Conservation (phyloP, 129 eudicot genomes). For the Artemisia annua region DNA sequence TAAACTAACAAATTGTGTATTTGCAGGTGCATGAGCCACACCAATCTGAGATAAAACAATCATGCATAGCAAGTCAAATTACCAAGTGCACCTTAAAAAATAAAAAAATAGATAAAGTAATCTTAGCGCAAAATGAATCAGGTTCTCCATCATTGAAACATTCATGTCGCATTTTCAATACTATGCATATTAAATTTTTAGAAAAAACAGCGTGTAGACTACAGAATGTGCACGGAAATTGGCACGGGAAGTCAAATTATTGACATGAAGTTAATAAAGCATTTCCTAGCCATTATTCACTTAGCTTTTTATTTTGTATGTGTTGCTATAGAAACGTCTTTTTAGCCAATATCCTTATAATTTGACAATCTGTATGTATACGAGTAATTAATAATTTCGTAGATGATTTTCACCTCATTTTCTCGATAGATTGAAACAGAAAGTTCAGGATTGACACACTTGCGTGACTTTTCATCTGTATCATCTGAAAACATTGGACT, state of each 20-base stretch:
- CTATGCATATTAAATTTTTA: too few species aligned
- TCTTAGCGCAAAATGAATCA: too few species aligned
- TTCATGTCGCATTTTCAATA: too few species aligned
- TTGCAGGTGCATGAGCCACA: too few species aligned
- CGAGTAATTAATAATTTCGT: neutral
- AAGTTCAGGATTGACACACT: constrained; percentile 51
- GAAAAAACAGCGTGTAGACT: too few species aligned
- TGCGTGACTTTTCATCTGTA: constrained; percentile 76
- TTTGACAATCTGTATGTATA: neutral
- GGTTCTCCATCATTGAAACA: too few species aligned
- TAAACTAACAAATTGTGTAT: too few species aligned
- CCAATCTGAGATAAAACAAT: too few species aligned
- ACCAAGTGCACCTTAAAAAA: too few species aligned
- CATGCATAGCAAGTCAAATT: too few species aligned
- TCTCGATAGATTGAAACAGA: constrained; percentile 45
- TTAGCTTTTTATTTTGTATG: neutral
- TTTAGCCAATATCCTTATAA: constrained; percentile 7
- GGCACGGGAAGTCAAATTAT: neutral
- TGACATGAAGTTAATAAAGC: neutral
- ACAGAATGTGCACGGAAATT: too few species aligned
- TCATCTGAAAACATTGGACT: constrained; percentile 92
- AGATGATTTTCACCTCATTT: constrained; percentile 54
- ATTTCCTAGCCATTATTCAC: neutral
- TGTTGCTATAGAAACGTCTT: neutral
- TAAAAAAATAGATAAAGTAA: too few species aligned